Base-by-base conservation (phyloP, 2,329 filamentous ascomycete species). In the Graphilbum fragrans region DNA sequence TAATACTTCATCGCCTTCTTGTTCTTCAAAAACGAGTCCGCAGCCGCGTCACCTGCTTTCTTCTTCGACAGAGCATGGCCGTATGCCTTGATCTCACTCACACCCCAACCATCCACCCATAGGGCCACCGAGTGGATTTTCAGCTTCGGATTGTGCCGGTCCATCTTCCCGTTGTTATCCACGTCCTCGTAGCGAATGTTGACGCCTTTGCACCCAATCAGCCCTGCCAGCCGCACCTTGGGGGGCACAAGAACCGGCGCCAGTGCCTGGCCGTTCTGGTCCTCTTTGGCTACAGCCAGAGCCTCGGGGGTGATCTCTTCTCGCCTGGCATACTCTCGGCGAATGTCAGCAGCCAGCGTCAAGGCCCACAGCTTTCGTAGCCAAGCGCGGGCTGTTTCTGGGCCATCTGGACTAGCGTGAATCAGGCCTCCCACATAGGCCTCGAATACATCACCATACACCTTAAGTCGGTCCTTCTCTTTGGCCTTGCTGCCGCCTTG, bases 381-480 rank as follows among this genome's bases (percentile, higher is more conserved):
- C 86, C 87, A 96, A 14, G 68, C 57, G 39, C 80, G 70, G 2
- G 73, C 79, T 2, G 66, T 68, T 8, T 58, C 47, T 37, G 82
- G 71, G 1, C 88, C 87, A 3, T 63, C 59, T 0, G 76, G 68
- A 51, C 86, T 74, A 1, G 80, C 78, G 2, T 86, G 63, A 27
- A 94, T 72, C 6, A 88, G 62, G 3, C 82, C 88, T 9, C 83
- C 88, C 16, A 94, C 75, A 51, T 93, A 95, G 0, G 90, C 83
- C 58, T 96, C 90, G 52, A 95, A 93, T 17, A 95, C 71, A 55
- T 96, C 90, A 9, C 81, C 88, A 42, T 83, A 69, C 10, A 86
- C 77, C 58, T 95, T 95, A 14, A 65, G 71, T 45, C 73, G 68
- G 34, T 70, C 72, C 55, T 71, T 79, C 55, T 54, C 59, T 42